A percentile compares a stretch with the other conserved stretches of the same genome.
Evolutionary conservation across 2,329 filamentous ascomycete species (phyloP).

Genomic region (Teratosphaeria zuluensis): DNA sequence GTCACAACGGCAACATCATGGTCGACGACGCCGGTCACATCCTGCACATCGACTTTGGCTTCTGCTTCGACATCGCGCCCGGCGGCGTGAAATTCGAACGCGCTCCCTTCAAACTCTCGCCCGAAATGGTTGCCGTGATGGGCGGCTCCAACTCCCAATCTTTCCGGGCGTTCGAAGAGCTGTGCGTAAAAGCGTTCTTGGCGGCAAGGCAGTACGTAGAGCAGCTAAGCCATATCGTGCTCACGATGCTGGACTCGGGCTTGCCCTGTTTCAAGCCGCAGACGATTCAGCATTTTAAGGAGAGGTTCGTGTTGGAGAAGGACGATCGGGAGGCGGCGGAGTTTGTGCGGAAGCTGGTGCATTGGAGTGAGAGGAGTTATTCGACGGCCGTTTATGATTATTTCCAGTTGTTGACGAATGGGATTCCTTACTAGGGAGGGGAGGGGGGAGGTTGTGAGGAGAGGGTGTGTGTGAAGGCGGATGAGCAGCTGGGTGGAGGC

Average conservation of each 20-base stretch:
- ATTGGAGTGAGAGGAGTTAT: slow-evolving; percentile 82
- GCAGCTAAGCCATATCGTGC: slow-evolving; percentile 80
- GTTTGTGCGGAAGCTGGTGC: slow-evolving; percentile 81
- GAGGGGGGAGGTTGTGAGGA: background rate
- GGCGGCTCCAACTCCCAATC: slow-evolving; percentile 73
- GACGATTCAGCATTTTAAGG: slow-evolving; percentile 82
- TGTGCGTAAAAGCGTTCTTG: slow-evolving; percentile 91
- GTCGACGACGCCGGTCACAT: slow-evolving; percentile 95
- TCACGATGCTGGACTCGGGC: slow-evolving; percentile 91
- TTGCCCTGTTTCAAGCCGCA: slow-evolving; percentile 97
- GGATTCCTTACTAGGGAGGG: slow-evolving; percentile 68
- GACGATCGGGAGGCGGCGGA: slow-evolving; percentile 88
- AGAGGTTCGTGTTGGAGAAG: slow-evolving; percentile 87
- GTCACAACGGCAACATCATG: slow-evolving; percentile 99
- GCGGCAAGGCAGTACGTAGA: slow-evolving; percentile 77
- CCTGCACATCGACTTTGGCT: slow-evolving; percentile 96
- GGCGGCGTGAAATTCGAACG: slow-evolving; percentile 96
- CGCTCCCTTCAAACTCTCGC: slow-evolving; percentile 94
- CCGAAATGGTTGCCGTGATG: slow-evolving; percentile 99
- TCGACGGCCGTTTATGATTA: slow-evolving; percentile 94
- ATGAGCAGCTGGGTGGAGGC: too few species aligned
- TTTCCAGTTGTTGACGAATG: slow-evolving; percentile 94
- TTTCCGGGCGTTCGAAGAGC: slow-evolving; percentile 92
- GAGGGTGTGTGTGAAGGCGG: too few species aligned
- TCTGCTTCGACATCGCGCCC: slow-evolving; percentile 97